Evolutionary conservation across 192 early-diverging fungal genomes (phyloP), one percentile per base, ranked within the genome.

Genomic region (Globomyces pollinis-pini): DNA sequence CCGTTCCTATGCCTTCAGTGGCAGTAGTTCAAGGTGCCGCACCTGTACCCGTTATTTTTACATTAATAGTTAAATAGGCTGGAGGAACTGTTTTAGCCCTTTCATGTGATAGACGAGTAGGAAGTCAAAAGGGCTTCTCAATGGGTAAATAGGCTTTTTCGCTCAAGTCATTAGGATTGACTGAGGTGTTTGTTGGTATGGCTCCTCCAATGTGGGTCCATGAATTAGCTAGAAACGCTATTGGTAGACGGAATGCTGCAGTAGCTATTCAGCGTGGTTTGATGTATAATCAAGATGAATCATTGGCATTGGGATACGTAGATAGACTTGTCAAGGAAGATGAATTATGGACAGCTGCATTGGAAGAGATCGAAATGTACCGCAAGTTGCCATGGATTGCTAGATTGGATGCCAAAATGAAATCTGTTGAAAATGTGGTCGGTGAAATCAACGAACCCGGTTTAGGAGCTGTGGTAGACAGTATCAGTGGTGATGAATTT

Each of bases 1-100:
- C 38, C 8, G 38, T 51, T 13, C 52, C 64, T 7, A 38, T 63
- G 32, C 66, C 64, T 3, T 61, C 66, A 0, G 66, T 58, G 8
- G 67, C 66, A 3, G 30, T 53, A 3, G 57, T 72, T n/a, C 41
- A 54, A 29, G 70, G 70, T 12, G 42, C 61, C 0, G 50, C 51
- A 13, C 70, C 70, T 12, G n/a, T n/a, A n/a, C n/a, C n/a, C n/a
- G n/a, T n/a, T n/a, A n/a, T n/a, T n/a, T n/a, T n/a, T n/a, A n/a
- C n/a, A n/a, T n/a, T n/a, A n/a, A n/a, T n/a, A n/a, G n/a, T n/a
- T n/a, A n/a, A n/a, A n/a, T n/a, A n/a, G n/a, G 70, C 70, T n/a
- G 70, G 70, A 4, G 70, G 70, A 21, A 62, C 62, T 13, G 70
- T 72, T 1, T 54, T 72, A 13, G 60, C 64, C 4, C n/a, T 72